Base-by-base conservation (phyloP, 2,329 filamentous ascomycete species). In the Talaromyces sp. region DNA sequence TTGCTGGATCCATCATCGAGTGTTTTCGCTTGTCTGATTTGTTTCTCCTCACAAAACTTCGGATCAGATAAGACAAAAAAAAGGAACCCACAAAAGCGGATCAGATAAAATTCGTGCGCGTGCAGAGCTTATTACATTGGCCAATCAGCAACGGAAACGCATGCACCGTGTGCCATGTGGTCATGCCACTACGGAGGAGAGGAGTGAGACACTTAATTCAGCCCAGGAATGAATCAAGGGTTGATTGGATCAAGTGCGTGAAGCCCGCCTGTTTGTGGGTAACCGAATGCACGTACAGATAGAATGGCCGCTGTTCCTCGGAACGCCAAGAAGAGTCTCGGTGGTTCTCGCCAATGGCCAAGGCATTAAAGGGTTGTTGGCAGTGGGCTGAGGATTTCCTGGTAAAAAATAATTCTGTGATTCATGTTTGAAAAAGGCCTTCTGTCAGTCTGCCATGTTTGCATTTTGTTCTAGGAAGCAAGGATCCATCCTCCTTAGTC, bases 101-200 rank as follows among this genome's bases (percentile, higher is more conserved):
- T 48, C 43, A 48, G 43, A 48, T 48, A 48, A 48, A 46, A 46
- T 33, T 13, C 45, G 33, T 48, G 45, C 45, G 19, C 45, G 45
- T 48, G 45, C 15, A 7, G 33, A 13, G 7, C 28, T 9, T 31
- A 28, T 28, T 3, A 8, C 7, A 28, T 28, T 10, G 28, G 19
- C 45, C 45, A 48, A 33, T 48, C 25, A 28, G 25, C 25, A 4
- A 28, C 25, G 25, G 25, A 28, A n/a, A 28, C 7, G 41, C 22
- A 22, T n/a, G 9, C 9, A 48, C 28, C 45, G 33, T 46, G 43
- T 46, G 43, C 22, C 2, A 21, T 10, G 4, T 3, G 25, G 25
- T 28, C 25, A 28, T 28, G 25, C 25, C 25, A 28, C 25, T 28
- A 28, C 25, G 25, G 25, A 28, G 25, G 25, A 28, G n/a, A n/a